phyloP scores from a whole-genome alignment of 1,284 basidiomycete species.

The Rhodofomes roseus region DNA sequence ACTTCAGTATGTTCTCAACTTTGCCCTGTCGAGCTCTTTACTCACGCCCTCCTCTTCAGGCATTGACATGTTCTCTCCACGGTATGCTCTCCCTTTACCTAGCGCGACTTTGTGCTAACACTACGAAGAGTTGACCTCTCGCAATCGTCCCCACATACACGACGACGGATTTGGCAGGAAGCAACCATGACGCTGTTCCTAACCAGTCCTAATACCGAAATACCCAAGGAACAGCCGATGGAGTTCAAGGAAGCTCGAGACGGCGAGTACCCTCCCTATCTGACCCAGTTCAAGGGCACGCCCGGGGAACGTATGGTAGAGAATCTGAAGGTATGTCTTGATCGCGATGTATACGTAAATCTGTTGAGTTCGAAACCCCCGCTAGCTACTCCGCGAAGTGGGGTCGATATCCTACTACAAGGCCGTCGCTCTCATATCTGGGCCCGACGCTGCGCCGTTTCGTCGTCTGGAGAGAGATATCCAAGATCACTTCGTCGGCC shows the following conservation, averaged over 20 bases:
- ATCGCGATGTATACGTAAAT: neutral
- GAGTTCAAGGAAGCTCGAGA: slow-evolving; percentile 55
- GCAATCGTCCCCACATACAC: slow-evolving; percentile 58
- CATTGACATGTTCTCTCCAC: slow-evolving; percentile 78
- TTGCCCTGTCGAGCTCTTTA: slow-evolving; percentile 1
- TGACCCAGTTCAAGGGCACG: slow-evolving; percentile 64
- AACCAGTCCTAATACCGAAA: slow-evolving; percentile 55
- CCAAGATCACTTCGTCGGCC: slow-evolving; percentile 54
- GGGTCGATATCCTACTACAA: slow-evolving; percentile 50
- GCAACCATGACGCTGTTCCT: slow-evolving; percentile 68
- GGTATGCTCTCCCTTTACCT: slow-evolving; percentile 30
- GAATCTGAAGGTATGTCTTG: slow-evolving; percentile 63
- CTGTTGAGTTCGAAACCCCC: neutral
- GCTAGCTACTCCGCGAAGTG: slow-evolving; percentile 64
- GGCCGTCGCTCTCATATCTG: slow-evolving; percentile 44
- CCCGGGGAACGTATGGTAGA: slow-evolving; percentile 77
- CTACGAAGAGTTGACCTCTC: slow-evolving; percentile 56
- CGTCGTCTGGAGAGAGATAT: slow-evolving; percentile 47
- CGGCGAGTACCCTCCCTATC: slow-evolving; percentile 67
- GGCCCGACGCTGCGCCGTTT: slow-evolving; percentile 46
- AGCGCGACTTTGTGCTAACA: neutral
- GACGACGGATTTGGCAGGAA: slow-evolving; percentile 82
- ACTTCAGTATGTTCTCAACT: slow-evolving; percentile 59
- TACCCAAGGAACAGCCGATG: slow-evolving; percentile 60
- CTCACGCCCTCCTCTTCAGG: slow-evolving; percentile 32